Conservation (phyloP, 345 rosid species). For the Pistacia atlantica region DNA sequence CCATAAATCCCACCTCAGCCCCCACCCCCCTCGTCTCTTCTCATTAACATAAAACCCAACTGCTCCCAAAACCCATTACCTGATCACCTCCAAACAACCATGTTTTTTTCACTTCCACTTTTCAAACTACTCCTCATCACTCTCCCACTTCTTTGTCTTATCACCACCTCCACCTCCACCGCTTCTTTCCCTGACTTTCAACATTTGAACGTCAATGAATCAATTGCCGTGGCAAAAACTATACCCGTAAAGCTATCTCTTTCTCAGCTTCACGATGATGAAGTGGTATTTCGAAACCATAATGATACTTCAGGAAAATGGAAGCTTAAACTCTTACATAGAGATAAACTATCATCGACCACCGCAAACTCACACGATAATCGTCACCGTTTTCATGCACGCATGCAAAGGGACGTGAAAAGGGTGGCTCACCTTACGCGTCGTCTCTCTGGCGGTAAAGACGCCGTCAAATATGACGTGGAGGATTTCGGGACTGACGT, state of each 20-base stretch:
- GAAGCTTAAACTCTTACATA: conserved; percentile 64
- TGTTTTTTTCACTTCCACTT: conserved; percentile 23
- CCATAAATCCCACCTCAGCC: conserved; percentile 30
- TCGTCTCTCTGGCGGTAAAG: conserved; percentile 37
- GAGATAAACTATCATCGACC: conserved; percentile 49
- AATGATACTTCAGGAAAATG: conserved; percentile 14
- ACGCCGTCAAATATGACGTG: conserved; percentile 15
- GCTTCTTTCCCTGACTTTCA: conserved; percentile 50
- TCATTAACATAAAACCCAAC: neutral
- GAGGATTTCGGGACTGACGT: conserved; percentile 86
- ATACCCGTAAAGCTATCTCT: conserved; percentile 28
- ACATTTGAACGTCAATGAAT: conserved; percentile 41
- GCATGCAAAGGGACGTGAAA: conserved; percentile 60
- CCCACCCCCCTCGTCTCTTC: neutral
- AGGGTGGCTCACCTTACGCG: conserved; percentile 61
- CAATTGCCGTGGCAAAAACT: conserved; percentile 28
- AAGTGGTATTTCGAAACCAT: conserved; percentile 24
- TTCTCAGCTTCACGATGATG: conserved; percentile 21
- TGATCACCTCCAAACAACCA: conserved; percentile 3
- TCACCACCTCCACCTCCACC: conserved; percentile 16
- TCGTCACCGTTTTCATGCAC: conserved; percentile 58
- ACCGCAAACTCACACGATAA: conserved; percentile 33
- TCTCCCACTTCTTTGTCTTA: conserved; percentile 13
- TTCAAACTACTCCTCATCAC: conserved; percentile 2
- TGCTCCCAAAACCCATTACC: neutral